Evolutionary conservation across 2,329 filamentous ascomycete species (phyloP).

Genomic region (Zymoseptoria crescenta): DNA sequence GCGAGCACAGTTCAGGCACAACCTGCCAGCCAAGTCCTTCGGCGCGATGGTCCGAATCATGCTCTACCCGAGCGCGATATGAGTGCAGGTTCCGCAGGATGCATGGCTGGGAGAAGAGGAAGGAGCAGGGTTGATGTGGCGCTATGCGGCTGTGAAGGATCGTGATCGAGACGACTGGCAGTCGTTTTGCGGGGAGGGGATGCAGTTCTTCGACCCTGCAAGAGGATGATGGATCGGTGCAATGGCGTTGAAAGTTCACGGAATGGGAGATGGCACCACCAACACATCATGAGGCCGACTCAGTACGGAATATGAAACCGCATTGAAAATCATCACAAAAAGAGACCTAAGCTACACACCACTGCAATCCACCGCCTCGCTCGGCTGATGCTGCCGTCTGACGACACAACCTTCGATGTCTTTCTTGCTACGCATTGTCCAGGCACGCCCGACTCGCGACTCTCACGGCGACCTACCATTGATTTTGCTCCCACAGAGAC

Average conservation of each 20-base stretch:
- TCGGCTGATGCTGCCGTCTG: neutral
- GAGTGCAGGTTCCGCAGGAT: neutral
- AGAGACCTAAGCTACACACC: neutral
- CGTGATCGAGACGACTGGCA: neutral
- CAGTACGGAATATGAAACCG: neutral
- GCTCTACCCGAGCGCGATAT: slow-evolving; percentile 37
- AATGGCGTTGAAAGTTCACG: neutral
- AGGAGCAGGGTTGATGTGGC: neutral
- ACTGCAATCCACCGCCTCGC: neutral
- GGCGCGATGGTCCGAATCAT: slow-evolving; percentile 49
- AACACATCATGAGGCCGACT: neutral
- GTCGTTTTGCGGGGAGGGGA: neutral
- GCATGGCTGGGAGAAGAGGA: neutral
- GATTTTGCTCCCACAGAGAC: no score
- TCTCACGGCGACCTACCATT: no score
- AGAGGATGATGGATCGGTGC: neutral
- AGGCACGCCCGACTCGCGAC: no score
- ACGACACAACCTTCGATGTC: neutral
- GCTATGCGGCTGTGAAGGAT: neutral
- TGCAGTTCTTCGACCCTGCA: neutral
- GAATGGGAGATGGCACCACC: neutral
- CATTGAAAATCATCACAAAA: neutral
- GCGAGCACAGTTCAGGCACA: slow-evolving; percentile 91
- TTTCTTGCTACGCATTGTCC: no score
- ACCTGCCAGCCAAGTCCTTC: slow-evolving; percentile 94